A percentile compares a stretch with the other conserved stretches of the same genome.
Conservation (phyloP, 768 basidiomycete species). For the Lentinula raphanica region DNA sequence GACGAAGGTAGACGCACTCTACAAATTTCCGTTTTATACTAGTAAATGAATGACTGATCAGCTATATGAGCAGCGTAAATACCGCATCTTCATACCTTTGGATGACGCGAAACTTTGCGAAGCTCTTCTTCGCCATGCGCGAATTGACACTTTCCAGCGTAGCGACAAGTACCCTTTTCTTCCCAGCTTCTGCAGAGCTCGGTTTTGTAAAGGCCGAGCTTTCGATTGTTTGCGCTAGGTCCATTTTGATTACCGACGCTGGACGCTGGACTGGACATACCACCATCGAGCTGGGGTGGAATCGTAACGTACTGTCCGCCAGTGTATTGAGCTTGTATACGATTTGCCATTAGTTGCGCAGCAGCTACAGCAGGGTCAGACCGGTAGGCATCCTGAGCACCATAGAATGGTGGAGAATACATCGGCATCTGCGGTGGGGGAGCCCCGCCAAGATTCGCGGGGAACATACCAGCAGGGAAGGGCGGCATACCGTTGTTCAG, state of each 20-base stretch:
- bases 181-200: conserved; percentile 90
- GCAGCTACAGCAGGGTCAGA: conserved; percentile 40
- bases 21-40: conserved; percentile 95
- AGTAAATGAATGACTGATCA: conserved; percentile 15
- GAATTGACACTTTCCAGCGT: conserved; percentile 87
- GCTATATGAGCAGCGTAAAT: neutral
- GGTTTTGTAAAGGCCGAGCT: conserved; percentile 87
- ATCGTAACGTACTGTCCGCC: conserved; percentile 39
- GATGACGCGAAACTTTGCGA: conserved; percentile 78
- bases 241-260: conserved; percentile 41
- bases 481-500: conserved; percentile 52
- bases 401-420: conserved; percentile 70
- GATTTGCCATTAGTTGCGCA: conserved; percentile 49
- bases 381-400: conserved; percentile 52
- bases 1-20: conserved; percentile 46
- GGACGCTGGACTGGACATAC: conserved; percentile 38
- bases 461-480: conserved; percentile 58
- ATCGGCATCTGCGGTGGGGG: conserved; percentile 49
- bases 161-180: conserved; percentile 83
- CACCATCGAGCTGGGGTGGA: conserved; percentile 28
- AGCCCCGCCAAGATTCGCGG: conserved; percentile 34
- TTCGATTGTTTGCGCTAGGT: conserved; percentile 88
- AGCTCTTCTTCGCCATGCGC: conserved; percentile 90
- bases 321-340: conserved; percentile 62
- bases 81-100: conserved; percentile 56